A percentile compares a stretch with the other conserved stretches of the same genome.
Evolutionary conservation across 768 basidiomycete genomes (phyloP).

Genomic region (Lactifluus echinatus): DNA sequence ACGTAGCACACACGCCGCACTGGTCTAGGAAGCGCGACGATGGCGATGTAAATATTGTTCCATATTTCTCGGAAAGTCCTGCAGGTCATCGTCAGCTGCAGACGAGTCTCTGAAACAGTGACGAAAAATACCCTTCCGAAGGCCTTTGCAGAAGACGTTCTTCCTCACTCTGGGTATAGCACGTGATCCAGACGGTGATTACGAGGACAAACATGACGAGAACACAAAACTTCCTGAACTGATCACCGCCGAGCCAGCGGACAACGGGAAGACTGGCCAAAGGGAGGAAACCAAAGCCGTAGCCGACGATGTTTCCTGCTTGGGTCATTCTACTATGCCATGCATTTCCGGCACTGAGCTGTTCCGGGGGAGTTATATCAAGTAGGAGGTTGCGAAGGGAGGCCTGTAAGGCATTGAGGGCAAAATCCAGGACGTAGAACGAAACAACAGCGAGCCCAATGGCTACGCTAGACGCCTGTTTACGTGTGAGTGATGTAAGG

Average conservation of each 20-base stretch:
- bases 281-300: conserved; percentile 89
- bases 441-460: conserved; percentile 82
- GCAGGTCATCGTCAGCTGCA: conserved; percentile 11
- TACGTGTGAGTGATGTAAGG: conserved; percentile 1
- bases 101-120: background rate
- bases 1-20: conserved; percentile 87
- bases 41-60: conserved; percentile 65
- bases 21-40: conserved; percentile 69
- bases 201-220: conserved; percentile 74
- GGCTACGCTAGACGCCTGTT: conserved; percentile 56
- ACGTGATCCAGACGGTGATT: conserved; percentile 80
- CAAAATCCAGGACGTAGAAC: conserved; percentile 94
- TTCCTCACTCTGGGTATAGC: conserved; percentile 75
- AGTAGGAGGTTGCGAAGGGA: conserved; percentile 89
- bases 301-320: conserved; percentile 94
- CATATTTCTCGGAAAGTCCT: conserved; percentile 68
- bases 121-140: conserved; percentile 26
- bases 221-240: conserved; percentile 95
- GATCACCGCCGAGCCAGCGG: conserved; percentile 73
- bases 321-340: conserved; percentile 98
- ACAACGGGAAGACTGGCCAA: conserved; percentile 72
- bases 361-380: conserved; percentile 81
- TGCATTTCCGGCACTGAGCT: conserved; percentile 90
- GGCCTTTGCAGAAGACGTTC: conserved; percentile 41
- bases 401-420: conserved; percentile 92